Base-by-base conservation (phyloP, 2,329 filamentous ascomycete genomes). In the Grosmannia clavigera region DNA sequence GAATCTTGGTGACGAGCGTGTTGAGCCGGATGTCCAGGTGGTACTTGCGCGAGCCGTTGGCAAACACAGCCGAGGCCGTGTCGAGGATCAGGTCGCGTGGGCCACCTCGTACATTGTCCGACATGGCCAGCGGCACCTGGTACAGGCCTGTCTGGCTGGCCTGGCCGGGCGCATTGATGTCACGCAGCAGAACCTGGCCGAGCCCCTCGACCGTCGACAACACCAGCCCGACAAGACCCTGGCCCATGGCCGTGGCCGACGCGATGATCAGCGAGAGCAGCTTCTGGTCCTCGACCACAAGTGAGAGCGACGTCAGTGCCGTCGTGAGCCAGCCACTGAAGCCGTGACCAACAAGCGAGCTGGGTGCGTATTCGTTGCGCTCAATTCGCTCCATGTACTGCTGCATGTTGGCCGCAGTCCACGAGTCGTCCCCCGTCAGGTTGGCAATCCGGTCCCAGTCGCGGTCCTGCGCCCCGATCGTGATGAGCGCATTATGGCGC, bases 331-430 rank as follows among this genome's bases (percentile, higher is more conserved):
- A 85, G 29, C 82, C 83, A 35, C 76, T 66, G 63, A 75, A 80
- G 14, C 83, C 83, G 65, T 86, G 83, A 3, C 68, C 69, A 19
- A 64, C 40, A 4, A 64, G 65, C 10, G 65, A 64, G 46, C 65
- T 65, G 3, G 68, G 66, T 1, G 82, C 70, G 68, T 85, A 82
- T 10, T 73, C 66, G 71, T 79, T 79, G 59, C 76, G 72, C 69
- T 86, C 82, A 57, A 85, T 65, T 62, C 73, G 74, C 53, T 71
- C 66, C 58, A 80, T 83, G 70, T 83, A 81, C 60, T 76, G 70
- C 62, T 81, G 74, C 82, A 86, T 85, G 61, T 81, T 82, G 1
- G 71, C 70, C 0, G 82, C 71, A 16, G 46, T 67, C 77, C 76
- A 79, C 0, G 72, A 71, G 2, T 62, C 55, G 63, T 79, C 77